phyloP scores from a whole-genome alignment of 257 asterid species.

The Mentha longifolia region DNA sequence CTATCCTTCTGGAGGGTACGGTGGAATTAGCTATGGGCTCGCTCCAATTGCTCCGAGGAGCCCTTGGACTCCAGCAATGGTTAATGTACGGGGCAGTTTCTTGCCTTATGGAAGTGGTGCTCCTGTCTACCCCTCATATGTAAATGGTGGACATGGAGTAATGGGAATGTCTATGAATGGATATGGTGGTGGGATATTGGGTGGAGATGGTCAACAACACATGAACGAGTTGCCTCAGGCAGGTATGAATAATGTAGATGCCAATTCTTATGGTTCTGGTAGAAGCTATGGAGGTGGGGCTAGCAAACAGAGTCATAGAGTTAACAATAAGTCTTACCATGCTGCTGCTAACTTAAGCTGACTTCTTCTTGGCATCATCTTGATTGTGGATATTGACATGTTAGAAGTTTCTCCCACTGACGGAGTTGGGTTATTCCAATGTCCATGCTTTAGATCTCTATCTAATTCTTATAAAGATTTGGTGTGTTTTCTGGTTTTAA shows the following conservation, averaged over 20 bases:
- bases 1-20: conserved; percentile 61
- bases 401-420: conserved; percentile 49
- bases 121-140: conserved; percentile 55
- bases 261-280: conserved; percentile 44
- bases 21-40: conserved; percentile 65
- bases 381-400: conserved; percentile 59
- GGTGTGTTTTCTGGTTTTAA: conserved; percentile 46
- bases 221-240: conserved; percentile 39
- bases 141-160: conserved; percentile 57
- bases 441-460: conserved; percentile 38
- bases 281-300: conserved; percentile 48
- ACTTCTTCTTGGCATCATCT: conserved; percentile 45
- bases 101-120: conserved; percentile 51
- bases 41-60: conserved; percentile 55
- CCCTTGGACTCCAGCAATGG: conserved; percentile 57
- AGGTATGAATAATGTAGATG: conserved; percentile 43
- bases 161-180: conserved; percentile 48
- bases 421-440: conserved; percentile 40
- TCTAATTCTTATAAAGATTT: conserved; percentile 44
- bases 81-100: conserved; percentile 53
- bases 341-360: conserved; percentile 47
- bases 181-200: conserved; percentile 45
- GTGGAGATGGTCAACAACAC: conserved; percentile 48
- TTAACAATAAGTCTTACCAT: conserved; percentile 39
- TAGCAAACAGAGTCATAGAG: conserved; percentile 43